phyloP scores from a whole-genome alignment of 2,329 filamentous ascomycete genomes.

The Colletotrichum cordylinicola region DNA sequence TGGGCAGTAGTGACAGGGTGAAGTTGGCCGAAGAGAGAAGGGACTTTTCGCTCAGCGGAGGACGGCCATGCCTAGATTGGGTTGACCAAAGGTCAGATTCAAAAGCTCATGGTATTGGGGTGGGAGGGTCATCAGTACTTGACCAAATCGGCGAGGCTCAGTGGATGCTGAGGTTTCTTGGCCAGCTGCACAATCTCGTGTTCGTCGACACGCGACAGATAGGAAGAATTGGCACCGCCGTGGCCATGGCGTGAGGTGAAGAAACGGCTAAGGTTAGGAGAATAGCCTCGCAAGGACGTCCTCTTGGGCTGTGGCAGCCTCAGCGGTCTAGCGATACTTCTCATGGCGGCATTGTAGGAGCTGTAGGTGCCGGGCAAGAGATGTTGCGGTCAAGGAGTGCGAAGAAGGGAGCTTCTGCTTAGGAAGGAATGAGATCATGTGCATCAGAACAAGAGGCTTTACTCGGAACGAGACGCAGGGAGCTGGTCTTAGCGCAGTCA shows the following conservation, averaged over 20 bases:
- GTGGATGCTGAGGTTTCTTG: constrained; percentile 76
- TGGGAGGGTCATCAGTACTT: constrained; percentile 60
- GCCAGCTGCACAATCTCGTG: constrained; percentile 81
- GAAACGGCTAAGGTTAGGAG: neutral
- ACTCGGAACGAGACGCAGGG: neutral
- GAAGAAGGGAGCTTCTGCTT: neutral
- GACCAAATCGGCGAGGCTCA: constrained; percentile 88
- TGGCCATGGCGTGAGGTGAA: constrained; percentile 27
- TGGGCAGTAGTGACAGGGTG: constrained; percentile 88
- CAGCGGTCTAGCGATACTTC: constrained; percentile 41
- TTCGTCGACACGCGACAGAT: constrained; percentile 22
- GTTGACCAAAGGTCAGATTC: neutral
- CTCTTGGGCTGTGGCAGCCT: constrained; percentile 34
- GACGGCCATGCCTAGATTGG: constrained; percentile 69
- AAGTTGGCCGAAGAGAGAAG: constrained; percentile 94
- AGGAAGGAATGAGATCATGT: constrained; percentile 10
- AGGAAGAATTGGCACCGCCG: neutral
- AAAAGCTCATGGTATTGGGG: neutral
- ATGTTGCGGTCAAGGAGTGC: neutral
- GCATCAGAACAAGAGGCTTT: neutral
- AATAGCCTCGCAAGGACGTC: constrained; percentile 5
- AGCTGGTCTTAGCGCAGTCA: neutral
- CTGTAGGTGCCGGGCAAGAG: neutral
- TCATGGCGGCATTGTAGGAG: constrained; percentile 53
- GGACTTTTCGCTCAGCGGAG: constrained; percentile 80